These are phyloP conservation scores for Arxiozyma slooffiae DNA, from an alignment of 1,139 yeast species.

Conservation along the genomic window DNA sequence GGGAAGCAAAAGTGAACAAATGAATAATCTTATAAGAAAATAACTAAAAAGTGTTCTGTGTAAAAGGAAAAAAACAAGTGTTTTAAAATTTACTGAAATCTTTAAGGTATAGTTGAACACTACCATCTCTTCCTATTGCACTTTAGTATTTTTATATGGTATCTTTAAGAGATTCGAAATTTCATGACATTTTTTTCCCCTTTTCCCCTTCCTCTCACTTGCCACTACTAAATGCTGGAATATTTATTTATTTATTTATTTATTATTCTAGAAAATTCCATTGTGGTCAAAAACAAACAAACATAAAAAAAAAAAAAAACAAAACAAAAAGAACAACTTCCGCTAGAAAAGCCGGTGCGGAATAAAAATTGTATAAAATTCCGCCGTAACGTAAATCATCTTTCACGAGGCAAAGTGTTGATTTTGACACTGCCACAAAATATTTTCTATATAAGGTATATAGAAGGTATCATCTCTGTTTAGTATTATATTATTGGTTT, in stretches of 20 bases:
- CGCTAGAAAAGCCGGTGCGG: not conserved
- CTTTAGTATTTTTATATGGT: not conserved
- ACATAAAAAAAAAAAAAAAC: not conserved
- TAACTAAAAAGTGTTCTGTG: too few species aligned
- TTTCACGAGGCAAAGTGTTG: not conserved
- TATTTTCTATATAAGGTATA: not conserved
- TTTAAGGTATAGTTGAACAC: too few species aligned
- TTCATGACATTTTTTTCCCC: not conserved
- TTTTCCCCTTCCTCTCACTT: not conserved
- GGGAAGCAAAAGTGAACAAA: not conserved
- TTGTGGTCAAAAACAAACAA: not conserved
- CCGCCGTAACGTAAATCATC: not conserved
- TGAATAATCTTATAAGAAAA: not conserved
- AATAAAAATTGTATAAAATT: not conserved
- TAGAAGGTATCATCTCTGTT: not conserved
- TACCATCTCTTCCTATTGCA: not conserved
- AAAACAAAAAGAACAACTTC: not conserved
- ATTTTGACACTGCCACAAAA: not conserved
- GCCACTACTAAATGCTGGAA: not conserved
- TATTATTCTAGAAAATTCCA: conserved; percentile 6
- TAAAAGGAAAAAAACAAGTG: too few species aligned
- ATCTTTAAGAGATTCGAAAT: not conserved
- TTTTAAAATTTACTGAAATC: too few species aligned
- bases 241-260: not conserved
- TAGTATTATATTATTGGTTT: not conserved